phyloP scores from a whole-genome alignment of 768 basidiomycete species.

The Coprinopsis strossmayeri region DNA sequence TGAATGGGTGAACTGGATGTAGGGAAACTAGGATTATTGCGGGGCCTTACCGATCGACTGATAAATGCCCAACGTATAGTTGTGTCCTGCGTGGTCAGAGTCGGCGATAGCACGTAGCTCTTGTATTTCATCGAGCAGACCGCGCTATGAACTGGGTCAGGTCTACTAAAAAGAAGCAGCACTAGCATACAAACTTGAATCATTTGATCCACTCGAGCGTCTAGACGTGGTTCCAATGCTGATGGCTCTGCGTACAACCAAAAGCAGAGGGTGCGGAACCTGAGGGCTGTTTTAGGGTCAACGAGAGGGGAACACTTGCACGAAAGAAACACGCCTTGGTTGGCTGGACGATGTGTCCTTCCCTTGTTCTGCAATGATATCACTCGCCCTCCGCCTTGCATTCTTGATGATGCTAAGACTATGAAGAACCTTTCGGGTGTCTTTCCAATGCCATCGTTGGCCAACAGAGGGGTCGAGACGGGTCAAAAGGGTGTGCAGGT shows the following conservation, averaged over 20 bases:
- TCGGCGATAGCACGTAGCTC: constrained; percentile 36
- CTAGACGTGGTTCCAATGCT: constrained; percentile 58
- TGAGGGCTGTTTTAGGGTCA: constrained; percentile 23
- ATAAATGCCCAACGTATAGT: constrained; percentile 83
- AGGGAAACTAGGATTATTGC: neutral
- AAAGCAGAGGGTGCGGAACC: constrained; percentile 81
- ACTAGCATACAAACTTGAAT: constrained; percentile 48
- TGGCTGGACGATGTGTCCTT: constrained; percentile 22
- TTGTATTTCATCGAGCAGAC: constrained; percentile 75
- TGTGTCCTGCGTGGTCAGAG: constrained; percentile 15
- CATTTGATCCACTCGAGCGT: constrained; percentile 85
- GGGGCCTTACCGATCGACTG: constrained; percentile 79
- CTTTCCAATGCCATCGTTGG: constrained; percentile 92
- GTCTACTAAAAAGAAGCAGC: neutral
- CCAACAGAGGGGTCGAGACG: constrained; percentile 70
- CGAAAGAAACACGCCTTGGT: constrained; percentile 37
- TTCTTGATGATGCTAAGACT: constrained; percentile 75
- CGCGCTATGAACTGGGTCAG: constrained; percentile 40
- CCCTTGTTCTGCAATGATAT: constrained; percentile 61
- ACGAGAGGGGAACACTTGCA: neutral
- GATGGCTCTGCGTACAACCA: constrained; percentile 82
- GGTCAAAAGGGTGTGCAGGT: constrained; percentile 60
- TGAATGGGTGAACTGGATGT: constrained; percentile 21
- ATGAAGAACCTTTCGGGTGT: constrained; percentile 84
- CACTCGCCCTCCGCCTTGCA: constrained; percentile 55